Evolutionary conservation across 257 asterid genomes (phyloP), one percentile per base, ranked within the genome.

Genomic region (Ehretia macrophylla): DNA sequence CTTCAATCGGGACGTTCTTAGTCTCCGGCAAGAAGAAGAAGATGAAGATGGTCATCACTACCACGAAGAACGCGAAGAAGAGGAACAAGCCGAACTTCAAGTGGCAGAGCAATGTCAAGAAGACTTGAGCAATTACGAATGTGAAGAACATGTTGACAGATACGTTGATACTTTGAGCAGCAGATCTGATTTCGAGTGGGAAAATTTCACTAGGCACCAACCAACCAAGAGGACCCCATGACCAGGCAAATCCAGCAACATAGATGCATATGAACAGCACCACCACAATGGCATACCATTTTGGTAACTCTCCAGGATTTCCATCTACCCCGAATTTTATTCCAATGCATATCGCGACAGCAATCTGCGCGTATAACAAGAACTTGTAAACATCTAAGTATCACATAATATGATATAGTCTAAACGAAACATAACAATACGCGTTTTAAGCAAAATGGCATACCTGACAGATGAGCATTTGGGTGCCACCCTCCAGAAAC

Each of bases 201-300:
- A 88, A 88, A 6, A 88, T 88, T 62, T 88, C 95, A 66, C 96
- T 88, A 0, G 95, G 95, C 11, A 89, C 95, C 4, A 89, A 57
- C 97, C 97, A 86, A 1, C 94, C 97, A 6, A 89, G 71, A 5
- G 97, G 97, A 0, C 97, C 97, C 97, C 97, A 89, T 19, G 97
- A 89, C 95, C 94, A 82, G 0, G 94, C 88, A 49, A 88, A 86
- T 23, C 85, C 97, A 8, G 87, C 76, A 0, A 89, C 97, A 17
- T 86, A 89, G 14, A 78, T 59, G 59, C 97, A 89, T 21, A 89
- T 86, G 32, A 89, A 79, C 59, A 71, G 58, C 27, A 89, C 94
- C 47, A 89, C 94, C 55, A 86, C 63, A 18, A 65, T 19, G 0
- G 95, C 97, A 23, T 84, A 89, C 95, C 91, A 82, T 44, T 77